A percentile compares a stretch with the other conserved stretches of the same genome.
phyloP scores from a whole-genome alignment of 805 yeast species.

The Yarrowia porcina region DNA sequence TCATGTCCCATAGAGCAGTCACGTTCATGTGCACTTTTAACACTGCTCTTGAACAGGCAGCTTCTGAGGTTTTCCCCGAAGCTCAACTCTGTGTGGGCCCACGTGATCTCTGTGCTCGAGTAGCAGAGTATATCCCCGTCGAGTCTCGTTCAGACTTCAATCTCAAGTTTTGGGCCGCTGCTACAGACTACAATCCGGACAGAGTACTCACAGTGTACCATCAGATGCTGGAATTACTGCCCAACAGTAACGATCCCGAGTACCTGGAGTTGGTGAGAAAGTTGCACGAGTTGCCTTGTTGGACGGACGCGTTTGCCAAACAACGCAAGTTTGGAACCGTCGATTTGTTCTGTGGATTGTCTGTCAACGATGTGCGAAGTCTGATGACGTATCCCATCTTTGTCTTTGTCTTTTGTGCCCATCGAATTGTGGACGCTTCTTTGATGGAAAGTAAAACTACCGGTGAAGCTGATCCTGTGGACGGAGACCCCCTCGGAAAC shows the following conservation, averaged over 20 bases:
- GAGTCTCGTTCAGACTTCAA: slow-evolving; percentile 4
- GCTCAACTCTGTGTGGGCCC: slow-evolving; percentile 19
- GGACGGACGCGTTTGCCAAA: slow-evolving; percentile 20
- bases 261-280: slow-evolving; percentile 9
- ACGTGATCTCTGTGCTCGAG: slow-evolving; percentile 1
- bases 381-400: slow-evolving; percentile 20
- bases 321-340: slow-evolving; percentile 20
- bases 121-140: slow-evolving; percentile 1
- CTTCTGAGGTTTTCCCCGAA: slow-evolving; percentile 1
- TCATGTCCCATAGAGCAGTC: not conserved
- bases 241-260: not conserved
- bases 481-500: slow-evolving; percentile 11
- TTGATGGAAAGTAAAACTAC: slow-evolving; percentile 9
- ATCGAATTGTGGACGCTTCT: slow-evolving; percentile 2
- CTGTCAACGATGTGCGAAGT: slow-evolving; percentile 4
- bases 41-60: slow-evolving; percentile 10
- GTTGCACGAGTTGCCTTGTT: slow-evolving; percentile 15
- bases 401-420: slow-evolving; percentile 12
- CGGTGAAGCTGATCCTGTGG: slow-evolving; percentile 7
- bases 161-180: slow-evolving; percentile 18
- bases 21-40: slow-evolving; percentile 20
- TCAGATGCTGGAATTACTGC: slow-evolving; percentile 12
- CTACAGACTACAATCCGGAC: slow-evolving; percentile 13
- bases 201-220: slow-evolving; percentile 14
- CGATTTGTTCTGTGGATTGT: slow-evolving; percentile 3